A percentile compares a stretch with the other conserved stretches of the same genome.
These are phyloP conservation scores for Nakataea oryzae DNA, from an alignment of 2,329 filamentous ascomycete genomes.

Conservation along the genomic window DNA sequence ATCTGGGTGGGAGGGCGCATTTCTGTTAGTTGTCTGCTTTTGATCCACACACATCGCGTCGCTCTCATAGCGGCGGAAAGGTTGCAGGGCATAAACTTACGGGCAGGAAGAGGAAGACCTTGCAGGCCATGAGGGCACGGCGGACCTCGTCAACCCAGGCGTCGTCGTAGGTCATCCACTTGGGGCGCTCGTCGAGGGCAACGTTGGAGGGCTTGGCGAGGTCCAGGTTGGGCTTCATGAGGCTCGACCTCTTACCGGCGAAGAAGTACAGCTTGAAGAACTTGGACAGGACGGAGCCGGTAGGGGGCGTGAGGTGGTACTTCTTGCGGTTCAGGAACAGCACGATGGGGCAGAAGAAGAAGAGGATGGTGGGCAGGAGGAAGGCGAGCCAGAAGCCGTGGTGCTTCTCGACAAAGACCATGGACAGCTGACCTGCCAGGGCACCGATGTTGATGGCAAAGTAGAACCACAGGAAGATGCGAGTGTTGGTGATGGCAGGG, in stretches of 20 bases:
- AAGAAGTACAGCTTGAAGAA: conserved; percentile 49
- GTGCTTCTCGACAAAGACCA: conserved; percentile 65
- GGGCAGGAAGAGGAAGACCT: conserved; percentile 61
- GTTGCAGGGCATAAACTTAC: conserved; percentile 41
- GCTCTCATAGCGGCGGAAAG: conserved; percentile 6
- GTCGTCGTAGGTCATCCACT: conserved; percentile 49
- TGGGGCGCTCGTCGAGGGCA: conserved; percentile 41
- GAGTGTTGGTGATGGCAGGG: conserved; percentile 55
- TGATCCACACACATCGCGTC: conserved; percentile 22
- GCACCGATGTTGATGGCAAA: conserved; percentile 63
- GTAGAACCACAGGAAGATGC: conserved; percentile 56
- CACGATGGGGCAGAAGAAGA: conserved; percentile 51
- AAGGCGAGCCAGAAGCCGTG: conserved; percentile 67
- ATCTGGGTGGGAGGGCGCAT: conserved; percentile 5
- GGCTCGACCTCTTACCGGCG: conserved; percentile 53
- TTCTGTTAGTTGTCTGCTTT: conserved; percentile 9
- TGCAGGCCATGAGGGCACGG: conserved; percentile 57
- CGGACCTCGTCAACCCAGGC: conserved; percentile 34
- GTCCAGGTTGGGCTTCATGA: conserved; percentile 54
- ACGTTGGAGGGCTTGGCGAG: conserved; percentile 43
- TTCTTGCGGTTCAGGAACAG: conserved; percentile 45
- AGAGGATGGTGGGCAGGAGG: conserved; percentile 55
- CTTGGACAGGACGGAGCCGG: conserved; percentile 59
- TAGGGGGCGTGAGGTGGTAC: conserved; percentile 49
- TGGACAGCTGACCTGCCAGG: conserved; percentile 49